Conservation (phyloP, 257 asterid genomes). For the Salvia rosmarinus region DNA sequence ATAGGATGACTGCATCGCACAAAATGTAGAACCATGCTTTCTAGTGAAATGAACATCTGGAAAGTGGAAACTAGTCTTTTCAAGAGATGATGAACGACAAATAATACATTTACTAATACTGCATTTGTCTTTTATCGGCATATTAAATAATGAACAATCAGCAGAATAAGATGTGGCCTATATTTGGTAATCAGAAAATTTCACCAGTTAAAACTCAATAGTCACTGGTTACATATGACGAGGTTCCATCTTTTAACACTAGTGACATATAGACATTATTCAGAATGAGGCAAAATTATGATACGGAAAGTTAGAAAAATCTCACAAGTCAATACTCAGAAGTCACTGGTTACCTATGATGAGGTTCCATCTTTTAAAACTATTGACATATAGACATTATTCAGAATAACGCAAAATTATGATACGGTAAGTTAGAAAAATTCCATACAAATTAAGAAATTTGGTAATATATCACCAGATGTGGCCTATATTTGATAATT, state of each 20-base stretch:
- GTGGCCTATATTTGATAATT: no score
- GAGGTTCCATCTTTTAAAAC: background rate
- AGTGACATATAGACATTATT: background rate
- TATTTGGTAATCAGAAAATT: background rate
- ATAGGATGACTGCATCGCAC: background rate
- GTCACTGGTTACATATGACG: background rate
- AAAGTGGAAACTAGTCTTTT: background rate
- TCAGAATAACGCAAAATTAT: background rate
- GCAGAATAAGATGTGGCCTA: background rate
- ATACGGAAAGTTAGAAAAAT: background rate
- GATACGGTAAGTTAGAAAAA: background rate
- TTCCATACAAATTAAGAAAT: no score
- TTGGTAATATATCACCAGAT: no score
- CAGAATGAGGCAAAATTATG: background rate
- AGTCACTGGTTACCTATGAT: background rate
- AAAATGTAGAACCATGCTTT: no score
- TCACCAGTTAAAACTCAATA: background rate
- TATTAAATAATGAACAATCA: background rate
- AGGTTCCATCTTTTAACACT: background rate
- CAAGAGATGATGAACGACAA: background rate
- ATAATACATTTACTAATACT: background rate
- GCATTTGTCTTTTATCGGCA: background rate
- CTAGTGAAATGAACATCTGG: background rate
- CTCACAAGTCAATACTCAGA: background rate
- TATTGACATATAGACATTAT: background rate